Conservation (phyloP, 2,329 filamentous ascomycete genomes). For the Penicillium sp. region DNA sequence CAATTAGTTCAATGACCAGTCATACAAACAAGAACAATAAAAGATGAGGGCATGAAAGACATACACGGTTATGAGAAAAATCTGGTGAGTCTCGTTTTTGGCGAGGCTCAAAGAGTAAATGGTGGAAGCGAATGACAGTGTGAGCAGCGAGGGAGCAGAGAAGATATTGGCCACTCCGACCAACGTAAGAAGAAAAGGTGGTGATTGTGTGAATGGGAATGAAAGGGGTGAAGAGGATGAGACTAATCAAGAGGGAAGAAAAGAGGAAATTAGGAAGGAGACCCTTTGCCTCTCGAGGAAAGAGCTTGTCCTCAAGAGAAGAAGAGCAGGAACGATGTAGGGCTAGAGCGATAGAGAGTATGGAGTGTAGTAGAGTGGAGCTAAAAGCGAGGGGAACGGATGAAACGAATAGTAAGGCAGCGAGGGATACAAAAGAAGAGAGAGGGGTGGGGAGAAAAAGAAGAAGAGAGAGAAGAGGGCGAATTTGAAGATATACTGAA, state of each 20-base stretch:
- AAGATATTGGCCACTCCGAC: too few species aligned
- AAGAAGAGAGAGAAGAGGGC: background rate
- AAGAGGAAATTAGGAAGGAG: slow-evolving; percentile 2
- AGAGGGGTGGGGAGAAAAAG: background rate
- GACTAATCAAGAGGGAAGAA: background rate
- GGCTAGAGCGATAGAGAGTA: background rate
- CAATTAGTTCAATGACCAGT: too few species aligned
- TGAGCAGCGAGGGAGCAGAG: too few species aligned
- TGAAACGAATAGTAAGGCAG: background rate
- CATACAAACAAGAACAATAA: too few species aligned
- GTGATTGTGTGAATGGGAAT: background rate
- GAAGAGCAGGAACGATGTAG: background rate
- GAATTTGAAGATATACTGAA: background rate
- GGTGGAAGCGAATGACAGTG: too few species aligned
- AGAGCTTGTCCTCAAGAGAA: background rate
- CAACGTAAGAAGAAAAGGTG: background rate
- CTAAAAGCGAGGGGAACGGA: too few species aligned
- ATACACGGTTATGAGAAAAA: too few species aligned
- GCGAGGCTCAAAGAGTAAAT: too few species aligned
- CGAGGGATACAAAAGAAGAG: too few species aligned
- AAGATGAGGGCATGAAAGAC: too few species aligned
- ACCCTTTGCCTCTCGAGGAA: background rate
- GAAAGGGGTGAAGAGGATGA: background rate
- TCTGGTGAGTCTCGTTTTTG: too few species aligned
- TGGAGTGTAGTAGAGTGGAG: slow-evolving; percentile 1